phyloP scores from a whole-genome alignment of 2,329 filamentous ascomycete species.

The Xylariaceae sp. region DNA sequence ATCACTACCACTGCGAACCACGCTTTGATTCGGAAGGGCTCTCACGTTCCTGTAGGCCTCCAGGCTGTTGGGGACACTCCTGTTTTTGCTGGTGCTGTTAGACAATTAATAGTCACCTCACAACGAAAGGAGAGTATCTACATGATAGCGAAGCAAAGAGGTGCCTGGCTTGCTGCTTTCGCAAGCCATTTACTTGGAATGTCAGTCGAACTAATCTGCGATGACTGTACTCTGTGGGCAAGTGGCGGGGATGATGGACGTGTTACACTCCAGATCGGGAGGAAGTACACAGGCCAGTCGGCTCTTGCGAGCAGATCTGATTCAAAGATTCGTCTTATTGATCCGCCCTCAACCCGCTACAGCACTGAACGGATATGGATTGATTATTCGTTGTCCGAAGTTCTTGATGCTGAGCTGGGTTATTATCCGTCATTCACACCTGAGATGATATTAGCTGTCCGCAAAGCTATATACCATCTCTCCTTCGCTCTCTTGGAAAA shows the following conservation, averaged over 20 bases:
- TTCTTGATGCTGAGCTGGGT: not conserved
- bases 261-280: not conserved
- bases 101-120: not conserved
- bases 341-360: not conserved
- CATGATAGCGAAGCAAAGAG: not conserved
- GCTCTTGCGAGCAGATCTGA: not conserved
- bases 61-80: not conserved
- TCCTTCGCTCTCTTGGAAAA: not conserved
- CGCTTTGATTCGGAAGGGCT: not conserved
- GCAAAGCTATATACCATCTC: not conserved
- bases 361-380: not conserved
- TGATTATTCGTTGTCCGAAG: not conserved
- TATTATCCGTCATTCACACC: not conserved
- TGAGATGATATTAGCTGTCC: not conserved
- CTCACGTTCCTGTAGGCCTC: not conserved
- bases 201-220: not conserved
- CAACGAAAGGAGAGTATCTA: not conserved
- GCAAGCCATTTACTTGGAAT: conserved; percentile 10
- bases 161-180: conserved; percentile 2
- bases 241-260: not conserved
- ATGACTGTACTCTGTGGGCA: not conserved
- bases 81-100: not conserved
- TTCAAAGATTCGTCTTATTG: not conserved
- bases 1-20: not conserved
- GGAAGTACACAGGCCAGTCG: not conserved